Evolutionary conservation across 2,329 filamentous ascomycete species (phyloP), one percentile per base, ranked within the genome.

Genomic region (Colletotrichum destructivum): DNA sequence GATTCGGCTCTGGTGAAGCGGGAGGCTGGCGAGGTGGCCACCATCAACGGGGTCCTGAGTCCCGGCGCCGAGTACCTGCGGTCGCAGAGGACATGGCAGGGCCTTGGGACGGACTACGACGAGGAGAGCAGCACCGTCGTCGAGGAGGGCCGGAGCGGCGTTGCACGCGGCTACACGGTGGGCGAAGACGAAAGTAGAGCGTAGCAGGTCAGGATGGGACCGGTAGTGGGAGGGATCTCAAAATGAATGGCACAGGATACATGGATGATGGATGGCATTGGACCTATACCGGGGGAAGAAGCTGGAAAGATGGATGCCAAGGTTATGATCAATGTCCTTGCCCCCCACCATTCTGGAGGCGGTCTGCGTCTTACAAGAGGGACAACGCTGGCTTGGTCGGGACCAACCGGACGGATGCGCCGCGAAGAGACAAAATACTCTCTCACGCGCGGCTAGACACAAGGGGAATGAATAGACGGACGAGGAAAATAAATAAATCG

Each of bases 21-120:
- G 76, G 79, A 85, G 74, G 76, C 82, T 66, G 91, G 92, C 3
- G 93, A 97, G 74, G 76, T 98, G 21, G 92, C 94, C 0, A 91
- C 91, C 56, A 90, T 98, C 75, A 96, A 95, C 62, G 94, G 95
- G 8, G 89, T 96, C 0, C 87, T 93, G n/a, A 98, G 96, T 56
- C 96, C 96, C 0, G 96, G 94, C 0, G 96, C 96, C 0, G 94
- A 98, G 80, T 98, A 90, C 76, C 83, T 99, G 74, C 89, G 92
- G 42, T 93, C 92, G 4, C 90, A 95, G 77, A 85, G 96, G 68
- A 97, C 94, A 4, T 99, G 96, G 96, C 93, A 93, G 78, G 96
- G 96, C 0, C 83, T 99, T 31, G 96, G 96, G 0, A 97, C 90
- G 73, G 96, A 99, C 79, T 97, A 95, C 77, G 86, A 88, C 82